Base-by-base conservation (phyloP, 169 alveolate genomes). In the Cryptosporidium muris region DNA sequence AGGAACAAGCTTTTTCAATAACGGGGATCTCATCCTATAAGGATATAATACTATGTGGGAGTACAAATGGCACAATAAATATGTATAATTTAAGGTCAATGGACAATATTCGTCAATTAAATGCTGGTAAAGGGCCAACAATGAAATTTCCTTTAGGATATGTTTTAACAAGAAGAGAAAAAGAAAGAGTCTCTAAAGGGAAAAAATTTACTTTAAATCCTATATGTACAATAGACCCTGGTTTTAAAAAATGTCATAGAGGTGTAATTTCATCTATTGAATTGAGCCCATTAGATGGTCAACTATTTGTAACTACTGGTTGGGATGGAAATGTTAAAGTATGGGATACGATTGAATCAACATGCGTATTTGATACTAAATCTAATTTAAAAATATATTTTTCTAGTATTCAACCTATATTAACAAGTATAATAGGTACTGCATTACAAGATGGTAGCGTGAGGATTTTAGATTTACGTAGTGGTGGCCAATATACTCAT, bases 281-380 rank as follows among this genome's bases (percentile, higher is more conserved):
- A 38, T 56, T 74, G 40, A 74, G 68, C 54, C 85, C 66, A 16
- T 25, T 25, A 25, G 85, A 74, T 48, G 85, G 85, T 16, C 85
- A 74, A 43, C 36, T 74, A 58, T 74, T 58, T 48, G 40, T 60
- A 6, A 74, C 85, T 47, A 56, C 51, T 25, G 85, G 85, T 34
- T 74, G 85, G 85, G 85, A 74, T 14, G 68, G 68, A 45, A 56
- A 58, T 42, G 25, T 74, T 43, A 74, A 74, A 60, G 43, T 74
- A 25, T 74, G 85, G 85, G 85, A 74, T 49, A 43, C 85, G 6
- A 40, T 38, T 16, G 85, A 74, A 6, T 49, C 45, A 2, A 8
- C 14, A 14, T 74, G 85, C 45, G 85, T 42, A 14, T 34, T 56
- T 1, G 51, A 40, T 16, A 36, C 60, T 47, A 42, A 52, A 2